phyloP scores from a whole-genome alignment of 2,329 filamentous ascomycete genomes.

The Nemania serpens region DNA sequence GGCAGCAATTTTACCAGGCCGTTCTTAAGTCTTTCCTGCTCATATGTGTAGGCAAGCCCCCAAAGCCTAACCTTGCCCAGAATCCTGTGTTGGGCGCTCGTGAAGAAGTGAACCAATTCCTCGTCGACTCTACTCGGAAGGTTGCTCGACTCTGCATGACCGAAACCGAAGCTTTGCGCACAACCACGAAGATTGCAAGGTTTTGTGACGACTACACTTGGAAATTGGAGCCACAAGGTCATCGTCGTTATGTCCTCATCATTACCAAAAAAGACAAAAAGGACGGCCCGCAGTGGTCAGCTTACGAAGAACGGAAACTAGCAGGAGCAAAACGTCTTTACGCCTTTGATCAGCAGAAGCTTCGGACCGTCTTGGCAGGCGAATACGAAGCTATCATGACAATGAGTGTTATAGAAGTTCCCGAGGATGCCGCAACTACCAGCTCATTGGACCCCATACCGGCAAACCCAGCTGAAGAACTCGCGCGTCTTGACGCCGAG shows the following conservation, averaged over 20 bases:
- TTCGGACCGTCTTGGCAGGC: constrained; percentile 22
- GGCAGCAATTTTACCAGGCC: constrained; percentile 33
- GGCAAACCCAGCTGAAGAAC: constrained; percentile 2
- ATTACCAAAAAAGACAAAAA: background rate
- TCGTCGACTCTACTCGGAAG: constrained; percentile 18
- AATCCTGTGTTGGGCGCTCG: constrained; percentile 34
- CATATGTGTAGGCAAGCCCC: constrained; percentile 29
- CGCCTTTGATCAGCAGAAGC: constrained; percentile 27
- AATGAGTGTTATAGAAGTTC: constrained; percentile 19
- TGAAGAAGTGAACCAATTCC: constrained; percentile 35
- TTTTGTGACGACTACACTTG: too few species aligned
- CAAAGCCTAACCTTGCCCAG: background rate
- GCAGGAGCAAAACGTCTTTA: constrained; percentile 18
- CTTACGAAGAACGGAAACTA: constrained; percentile 2
- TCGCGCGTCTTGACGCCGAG: constrained; percentile 3
- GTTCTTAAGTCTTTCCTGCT: constrained; percentile 33
- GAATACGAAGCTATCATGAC: constrained; percentile 25
- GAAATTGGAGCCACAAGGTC: too few species aligned
- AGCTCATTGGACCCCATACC: background rate
- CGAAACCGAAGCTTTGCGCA: too few species aligned
- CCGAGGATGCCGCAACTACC: background rate
- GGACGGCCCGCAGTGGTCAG: background rate
- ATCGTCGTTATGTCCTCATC: background rate
- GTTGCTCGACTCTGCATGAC: constrained; percentile 23
- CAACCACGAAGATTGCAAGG: too few species aligned